phyloP scores from a whole-genome alignment of 2,329 filamentous ascomycete genomes.

The Blumeriella jaapii region DNA sequence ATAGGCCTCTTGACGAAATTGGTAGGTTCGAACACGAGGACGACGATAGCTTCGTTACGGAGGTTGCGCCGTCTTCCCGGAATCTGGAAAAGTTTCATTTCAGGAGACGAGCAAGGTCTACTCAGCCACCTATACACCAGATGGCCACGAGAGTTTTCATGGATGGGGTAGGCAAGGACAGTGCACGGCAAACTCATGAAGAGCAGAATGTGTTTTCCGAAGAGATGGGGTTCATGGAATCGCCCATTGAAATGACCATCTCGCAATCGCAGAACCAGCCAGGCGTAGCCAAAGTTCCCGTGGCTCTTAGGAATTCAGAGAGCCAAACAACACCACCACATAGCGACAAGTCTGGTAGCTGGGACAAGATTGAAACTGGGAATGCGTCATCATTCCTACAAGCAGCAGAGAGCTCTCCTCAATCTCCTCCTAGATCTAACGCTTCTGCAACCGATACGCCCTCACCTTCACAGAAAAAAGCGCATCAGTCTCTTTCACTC shows the following conservation, averaged over 20 bases:
- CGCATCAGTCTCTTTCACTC: neutral
- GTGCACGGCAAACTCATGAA: too few species aligned
- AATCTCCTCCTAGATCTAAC: neutral
- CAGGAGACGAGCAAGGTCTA: slow-evolving; percentile 12
- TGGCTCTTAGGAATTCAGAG: neutral
- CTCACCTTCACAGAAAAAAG: neutral
- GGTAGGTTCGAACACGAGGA: neutral
- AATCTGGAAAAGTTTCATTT: slow-evolving; percentile 24
- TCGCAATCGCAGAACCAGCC: neutral
- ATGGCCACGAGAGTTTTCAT: too few species aligned
- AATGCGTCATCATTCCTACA: neutral
- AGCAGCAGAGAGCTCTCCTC: neutral
- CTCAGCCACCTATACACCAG: neutral
- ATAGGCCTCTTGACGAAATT: neutral
- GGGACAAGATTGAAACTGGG: neutral
- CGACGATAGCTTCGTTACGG: slow-evolving; percentile 22
- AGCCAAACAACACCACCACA: slow-evolving; percentile 3
- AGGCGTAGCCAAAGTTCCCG: neutral
- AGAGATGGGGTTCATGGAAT: too few species aligned
- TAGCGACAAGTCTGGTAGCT: slow-evolving; percentile 1
- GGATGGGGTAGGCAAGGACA: too few species aligned
- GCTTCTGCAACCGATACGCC: neutral
- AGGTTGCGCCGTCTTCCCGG: slow-evolving; percentile 23
- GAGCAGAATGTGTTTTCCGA: too few species aligned
- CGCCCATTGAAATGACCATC: too few species aligned